phyloP scores from a whole-genome alignment of 2,329 filamentous ascomycete species.

The Colletotrichum kahawae region DNA sequence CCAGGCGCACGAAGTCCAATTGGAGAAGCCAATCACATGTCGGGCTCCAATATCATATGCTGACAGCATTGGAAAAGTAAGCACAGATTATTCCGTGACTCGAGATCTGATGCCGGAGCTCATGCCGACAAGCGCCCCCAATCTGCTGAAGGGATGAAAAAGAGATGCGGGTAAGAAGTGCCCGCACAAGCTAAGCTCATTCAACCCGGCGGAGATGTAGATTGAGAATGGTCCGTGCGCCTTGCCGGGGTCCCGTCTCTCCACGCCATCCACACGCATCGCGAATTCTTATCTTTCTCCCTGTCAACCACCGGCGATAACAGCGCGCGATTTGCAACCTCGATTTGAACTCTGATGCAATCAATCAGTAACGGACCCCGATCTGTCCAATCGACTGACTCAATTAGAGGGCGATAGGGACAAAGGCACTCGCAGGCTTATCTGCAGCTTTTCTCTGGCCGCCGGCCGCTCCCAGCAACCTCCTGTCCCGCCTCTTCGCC shows the following conservation, averaged over 20 bases:
- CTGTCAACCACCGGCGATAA: constrained; percentile 4
- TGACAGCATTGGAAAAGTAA: background rate
- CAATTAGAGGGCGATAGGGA: background rate
- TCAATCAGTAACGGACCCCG: background rate
- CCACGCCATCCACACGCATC: constrained; percentile 19
- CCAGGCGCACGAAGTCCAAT: fast-evolving
- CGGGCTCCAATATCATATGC: fast-evolving
- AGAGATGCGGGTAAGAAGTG: background rate
- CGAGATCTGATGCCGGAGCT: background rate
- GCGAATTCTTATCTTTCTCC: constrained; percentile 19
- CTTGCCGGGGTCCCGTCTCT: background rate
- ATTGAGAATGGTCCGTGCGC: constrained; percentile 5
- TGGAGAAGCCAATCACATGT: background rate
- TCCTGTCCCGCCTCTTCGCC: background rate
- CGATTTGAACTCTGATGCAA: background rate
- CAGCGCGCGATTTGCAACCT: constrained; percentile 4
- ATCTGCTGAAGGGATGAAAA: background rate
- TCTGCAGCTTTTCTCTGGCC: constrained; percentile 1
- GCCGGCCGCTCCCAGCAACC: background rate
- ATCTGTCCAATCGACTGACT: background rate
- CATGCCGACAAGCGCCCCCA: background rate
- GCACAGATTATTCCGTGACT: background rate
- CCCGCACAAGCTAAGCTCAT: background rate
- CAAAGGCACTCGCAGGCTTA: background rate
- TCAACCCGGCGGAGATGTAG: constrained; percentile 3